A percentile compares a stretch with the other conserved stretches of the same genome.
These are phyloP conservation scores for Ophiostoma populinum DNA, from an alignment of 2,329 filamentous ascomycete species.

Conservation along the genomic window DNA sequence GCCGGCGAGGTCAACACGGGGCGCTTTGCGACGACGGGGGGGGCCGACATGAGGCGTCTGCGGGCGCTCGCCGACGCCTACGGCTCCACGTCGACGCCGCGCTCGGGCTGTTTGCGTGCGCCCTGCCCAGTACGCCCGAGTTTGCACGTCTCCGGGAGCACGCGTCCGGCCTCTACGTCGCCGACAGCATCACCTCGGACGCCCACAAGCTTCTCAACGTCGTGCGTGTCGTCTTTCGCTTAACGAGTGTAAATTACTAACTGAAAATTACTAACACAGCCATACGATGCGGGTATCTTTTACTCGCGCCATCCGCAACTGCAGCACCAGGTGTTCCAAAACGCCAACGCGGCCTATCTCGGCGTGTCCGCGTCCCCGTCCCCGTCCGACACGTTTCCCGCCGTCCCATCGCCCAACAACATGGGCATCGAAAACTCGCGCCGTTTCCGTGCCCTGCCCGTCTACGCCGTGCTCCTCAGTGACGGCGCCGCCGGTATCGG, in stretches of 20 bases:
- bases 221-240: conserved; percentile 23
- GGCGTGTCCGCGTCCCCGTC: not conserved
- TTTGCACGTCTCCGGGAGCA: conserved; percentile 35
- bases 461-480: conserved; percentile 62
- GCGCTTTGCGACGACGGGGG: conserved; percentile 47
- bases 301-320: conserved; percentile 47
- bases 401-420: conserved; percentile 66
- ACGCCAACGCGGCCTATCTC: conserved; percentile 76
- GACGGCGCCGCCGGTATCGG: conserved; percentile 55
- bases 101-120: conserved; percentile 67
- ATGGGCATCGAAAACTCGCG: conserved; percentile 83
- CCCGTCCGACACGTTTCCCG: conserved; percentile 13
- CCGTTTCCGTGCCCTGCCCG: conserved; percentile 77
- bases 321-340: conserved; percentile 52
- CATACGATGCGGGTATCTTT: conserved; percentile 88
- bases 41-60: conserved; percentile 42
- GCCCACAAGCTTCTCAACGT: conserved; percentile 89
- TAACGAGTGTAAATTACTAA: not conserved
- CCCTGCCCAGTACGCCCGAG: conserved; percentile 38
- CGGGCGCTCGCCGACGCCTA: conserved; percentile 55
- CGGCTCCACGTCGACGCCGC: conserved; percentile 71
- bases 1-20: conserved; percentile 86
- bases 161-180: conserved; percentile 54
- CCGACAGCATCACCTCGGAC: conserved; percentile 75
- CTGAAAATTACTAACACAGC: conserved; percentile 24